Conservation (phyloP, 495 filamentous ascomycete species). For the Podospora bellae-mahoneyi region DNA sequence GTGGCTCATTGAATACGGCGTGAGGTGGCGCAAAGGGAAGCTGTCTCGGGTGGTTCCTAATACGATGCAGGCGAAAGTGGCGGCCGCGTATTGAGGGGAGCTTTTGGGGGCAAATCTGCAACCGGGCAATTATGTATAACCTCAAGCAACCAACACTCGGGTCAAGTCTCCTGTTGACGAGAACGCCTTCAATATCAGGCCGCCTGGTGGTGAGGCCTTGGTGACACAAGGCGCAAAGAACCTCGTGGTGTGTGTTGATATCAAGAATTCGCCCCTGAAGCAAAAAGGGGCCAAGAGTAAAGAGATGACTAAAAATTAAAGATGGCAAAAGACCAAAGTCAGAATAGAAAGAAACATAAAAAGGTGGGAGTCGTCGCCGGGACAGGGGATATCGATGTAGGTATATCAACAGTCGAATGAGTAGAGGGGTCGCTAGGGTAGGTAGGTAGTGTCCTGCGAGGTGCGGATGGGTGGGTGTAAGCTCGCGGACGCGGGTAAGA, state of each 20-base stretch:
- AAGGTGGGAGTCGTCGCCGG: slow-evolving; percentile 25
- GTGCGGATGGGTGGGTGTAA: slow-evolving; percentile 21
- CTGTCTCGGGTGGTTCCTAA: slow-evolving; percentile 2
- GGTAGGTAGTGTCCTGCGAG: slow-evolving; percentile 22
- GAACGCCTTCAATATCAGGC: not conserved
- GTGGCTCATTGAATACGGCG: slow-evolving; percentile 14
- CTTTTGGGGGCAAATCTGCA: not conserved
- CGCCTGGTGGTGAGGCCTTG: not conserved
- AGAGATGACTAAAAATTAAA: not conserved
- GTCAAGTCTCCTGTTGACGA: slow-evolving; percentile 4
- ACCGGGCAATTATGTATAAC: slow-evolving; percentile 9
- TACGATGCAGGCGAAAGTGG: slow-evolving; percentile 25
- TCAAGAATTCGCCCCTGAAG: not conserved
- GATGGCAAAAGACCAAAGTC: slow-evolving; percentile 11
- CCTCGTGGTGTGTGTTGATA: slow-evolving; percentile 4
- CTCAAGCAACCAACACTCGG: slow-evolving; percentile 6
- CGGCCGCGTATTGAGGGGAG: not conserved
- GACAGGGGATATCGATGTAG: slow-evolving; percentile 21
- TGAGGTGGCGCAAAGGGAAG: slow-evolving; percentile 3
- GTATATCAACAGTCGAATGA: slow-evolving; percentile 23
- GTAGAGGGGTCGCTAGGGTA: slow-evolving; percentile 20
- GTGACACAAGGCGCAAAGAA: not conserved
- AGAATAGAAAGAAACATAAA: slow-evolving; percentile 16
- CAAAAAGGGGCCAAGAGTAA: not conserved
- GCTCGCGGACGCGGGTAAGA: slow-evolving; percentile 19